Evolutionary conservation across 2,329 filamentous ascomycete species (phyloP).

Genomic region (Cladophialophora chaetospira): DNA sequence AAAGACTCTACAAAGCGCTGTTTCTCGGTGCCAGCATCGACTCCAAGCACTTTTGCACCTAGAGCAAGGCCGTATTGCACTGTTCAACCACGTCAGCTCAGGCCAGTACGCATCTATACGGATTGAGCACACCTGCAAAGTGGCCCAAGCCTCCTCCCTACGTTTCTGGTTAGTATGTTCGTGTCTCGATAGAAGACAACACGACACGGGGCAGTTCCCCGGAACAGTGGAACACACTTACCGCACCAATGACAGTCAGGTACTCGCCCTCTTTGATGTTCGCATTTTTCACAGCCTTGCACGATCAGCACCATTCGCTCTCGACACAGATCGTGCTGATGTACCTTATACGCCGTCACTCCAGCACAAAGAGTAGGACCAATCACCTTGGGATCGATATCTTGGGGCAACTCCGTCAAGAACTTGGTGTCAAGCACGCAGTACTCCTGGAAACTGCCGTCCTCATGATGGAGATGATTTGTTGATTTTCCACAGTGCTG

Average conservation of each 20-base stretch:
- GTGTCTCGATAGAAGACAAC: no score
- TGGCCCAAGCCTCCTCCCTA: constrained; percentile 51
- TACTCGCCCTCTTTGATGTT: constrained; percentile 44
- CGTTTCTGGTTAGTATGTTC: no score
- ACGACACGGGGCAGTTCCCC: no score
- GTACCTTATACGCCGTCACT: constrained; percentile 48
- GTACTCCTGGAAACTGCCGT: constrained; percentile 51
- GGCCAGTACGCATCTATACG: not conserved
- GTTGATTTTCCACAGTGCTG: constrained; percentile 47
- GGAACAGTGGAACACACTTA: no score
- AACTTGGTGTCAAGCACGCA: constrained; percentile 49
- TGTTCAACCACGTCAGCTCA: constrained; percentile 23
- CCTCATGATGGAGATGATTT: constrained; percentile 51
- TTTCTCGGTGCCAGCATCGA: constrained; percentile 46
- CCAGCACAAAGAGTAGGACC: constrained; percentile 50
- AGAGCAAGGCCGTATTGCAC: constrained; percentile 50
- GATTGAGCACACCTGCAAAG: constrained; percentile 41
- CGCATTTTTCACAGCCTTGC: constrained; percentile 46
- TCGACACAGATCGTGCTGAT: not conserved
- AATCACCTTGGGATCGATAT: constrained; percentile 45
- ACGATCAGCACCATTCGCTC: not conserved
- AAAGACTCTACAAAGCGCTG: constrained; percentile 43
- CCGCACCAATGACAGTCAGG: constrained; percentile 50
- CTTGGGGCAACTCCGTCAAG: constrained; percentile 46
- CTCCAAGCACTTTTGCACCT: constrained; percentile 46